phyloP scores from a whole-genome alignment of 768 basidiomycete species.

The Phaeotremella skinneri region DNA sequence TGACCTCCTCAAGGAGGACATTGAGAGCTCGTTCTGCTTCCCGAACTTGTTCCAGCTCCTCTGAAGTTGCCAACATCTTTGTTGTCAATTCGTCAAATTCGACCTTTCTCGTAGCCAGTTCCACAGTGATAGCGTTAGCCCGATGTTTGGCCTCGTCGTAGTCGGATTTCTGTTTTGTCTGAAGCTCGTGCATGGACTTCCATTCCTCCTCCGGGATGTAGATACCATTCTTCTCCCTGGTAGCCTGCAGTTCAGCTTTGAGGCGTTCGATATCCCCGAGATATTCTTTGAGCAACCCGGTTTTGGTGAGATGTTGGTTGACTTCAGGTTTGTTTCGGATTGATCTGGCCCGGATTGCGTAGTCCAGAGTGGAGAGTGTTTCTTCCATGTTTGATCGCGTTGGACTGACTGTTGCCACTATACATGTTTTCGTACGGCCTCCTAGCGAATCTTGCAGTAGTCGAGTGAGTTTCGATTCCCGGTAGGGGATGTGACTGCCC shows the following conservation, averaged over 20 bases:
- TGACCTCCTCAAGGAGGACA: constrained; percentile 59
- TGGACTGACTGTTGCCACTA: constrained; percentile 94
- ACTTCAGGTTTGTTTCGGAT: constrained; percentile 94
- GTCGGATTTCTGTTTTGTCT: constrained; percentile 72
- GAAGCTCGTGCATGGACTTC: constrained; percentile 74
- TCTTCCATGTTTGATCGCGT: constrained; percentile 93
- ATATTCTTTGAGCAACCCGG: constrained; percentile 88
- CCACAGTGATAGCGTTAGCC: constrained; percentile 73
- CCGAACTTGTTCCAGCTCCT: constrained; percentile 62
- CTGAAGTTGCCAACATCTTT: constrained; percentile 69
- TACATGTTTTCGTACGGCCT: constrained; percentile 93
- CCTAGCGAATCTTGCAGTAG: constrained; percentile 98
- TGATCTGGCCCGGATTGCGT: constrained; percentile 89
- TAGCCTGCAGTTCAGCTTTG: constrained; percentile 74
- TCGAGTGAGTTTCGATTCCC: constrained; percentile 96
- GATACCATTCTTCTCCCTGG: constrained; percentile 93
- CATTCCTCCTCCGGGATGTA: constrained; percentile 89
- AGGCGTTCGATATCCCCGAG: constrained; percentile 88
- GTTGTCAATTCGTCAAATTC: constrained; percentile 90
- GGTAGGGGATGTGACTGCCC: constrained; percentile 87
- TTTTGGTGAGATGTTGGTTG: constrained; percentile 90
- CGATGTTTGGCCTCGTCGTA: constrained; percentile 78
- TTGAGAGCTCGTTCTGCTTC: constrained; percentile 54
- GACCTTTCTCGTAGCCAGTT: constrained; percentile 73
- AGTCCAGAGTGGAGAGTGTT: constrained; percentile 94